Conservation (phyloP, 805 yeast genomes). For the Wickerhamiella hasegawae region DNA sequence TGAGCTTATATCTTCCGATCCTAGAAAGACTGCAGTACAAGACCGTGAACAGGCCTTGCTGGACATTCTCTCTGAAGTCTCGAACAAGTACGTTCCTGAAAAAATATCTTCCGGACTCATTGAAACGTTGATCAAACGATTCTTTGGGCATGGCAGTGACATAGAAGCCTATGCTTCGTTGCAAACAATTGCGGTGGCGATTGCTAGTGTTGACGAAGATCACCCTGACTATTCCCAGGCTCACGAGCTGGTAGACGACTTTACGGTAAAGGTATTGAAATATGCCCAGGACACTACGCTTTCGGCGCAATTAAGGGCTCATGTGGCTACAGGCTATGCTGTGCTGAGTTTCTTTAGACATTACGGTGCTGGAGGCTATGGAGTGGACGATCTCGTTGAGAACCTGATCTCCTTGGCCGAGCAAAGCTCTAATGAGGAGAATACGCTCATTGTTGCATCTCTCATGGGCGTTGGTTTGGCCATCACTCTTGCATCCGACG, state of each 20-base stretch:
- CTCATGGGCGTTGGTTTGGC: constrained; percentile 19
- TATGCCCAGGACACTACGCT: constrained; percentile 6
- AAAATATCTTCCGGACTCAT: constrained; percentile 12
- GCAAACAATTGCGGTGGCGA: constrained; percentile 18
- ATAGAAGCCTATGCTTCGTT: constrained; percentile 18
- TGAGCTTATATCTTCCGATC: constrained; percentile 17
- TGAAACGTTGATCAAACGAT: no score
- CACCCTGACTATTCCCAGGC: constrained; percentile 10
- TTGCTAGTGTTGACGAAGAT: constrained; percentile 14
- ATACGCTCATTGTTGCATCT: constrained; percentile 15
- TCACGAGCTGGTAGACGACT: constrained; percentile 10
- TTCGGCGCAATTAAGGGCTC: constrained; percentile 11
- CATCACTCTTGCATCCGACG: constrained; percentile 15
- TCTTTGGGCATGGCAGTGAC: constrained; percentile 14
- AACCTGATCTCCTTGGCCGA: constrained; percentile 17
- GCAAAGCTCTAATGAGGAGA: constrained; percentile 9
- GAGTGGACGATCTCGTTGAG: constrained; percentile 16
- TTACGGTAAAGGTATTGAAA: constrained; percentile 7
- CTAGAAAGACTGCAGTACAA: constrained; percentile 18
- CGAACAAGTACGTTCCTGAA: constrained; percentile 20
- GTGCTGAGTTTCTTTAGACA: constrained; percentile 18
- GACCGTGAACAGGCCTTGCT: constrained; percentile 21
- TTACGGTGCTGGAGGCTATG: constrained; percentile 23
- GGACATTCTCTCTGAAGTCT: constrained; percentile 15
- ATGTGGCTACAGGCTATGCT: constrained; percentile 16